Evolutionary conservation across 2,329 filamentous ascomycete species (phyloP), one percentile per base, ranked within the genome.

Genomic region (Ophiostoma ips): DNA sequence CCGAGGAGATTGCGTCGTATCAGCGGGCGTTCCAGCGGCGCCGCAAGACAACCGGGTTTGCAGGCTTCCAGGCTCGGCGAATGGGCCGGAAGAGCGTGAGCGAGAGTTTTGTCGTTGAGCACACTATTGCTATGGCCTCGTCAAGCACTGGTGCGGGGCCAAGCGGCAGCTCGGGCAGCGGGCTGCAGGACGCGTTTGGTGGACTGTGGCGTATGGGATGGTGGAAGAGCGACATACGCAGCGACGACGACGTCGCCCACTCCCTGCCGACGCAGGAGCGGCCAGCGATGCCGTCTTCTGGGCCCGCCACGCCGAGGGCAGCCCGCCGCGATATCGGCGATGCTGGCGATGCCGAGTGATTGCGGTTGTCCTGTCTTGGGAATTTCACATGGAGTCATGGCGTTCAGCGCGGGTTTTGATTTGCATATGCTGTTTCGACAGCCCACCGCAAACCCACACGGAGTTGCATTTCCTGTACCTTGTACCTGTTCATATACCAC

Each of bases 31-130:
- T 59, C 54, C 68, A 72, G 13, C 65, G 71, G 30, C 64, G 77
- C 40, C 66, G 77, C 56, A 76, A 72, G 57, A 80, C 76, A 15
- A 80, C 75, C 0, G 77, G 77, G 0, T 81, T 82, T 53, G 76
- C 76, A 0, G 76, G 77, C 0, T 77, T 81, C 50, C 75, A 71
- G 5, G 76, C 77, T 6, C 67, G 76, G 36, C 67, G 67, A 45
- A 63, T 66, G 33, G 66, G 64, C 52, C 66, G 64, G 49, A 64
- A 62, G 49, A 60, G 61, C 11, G 45, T 50, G 5, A 53, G 51
- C 28, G 51, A 46, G 12, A 48, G 51, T n/a, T 44, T 51, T 34
- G 18, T 28, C 34, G 35, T 12, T 21, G 43, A 45, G 15, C 21
- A 43, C 8, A 12, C 40, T 2, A 21, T 15, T 1, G 28, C 24